A percentile compares a stretch with the other conserved stretches of the same genome.
These are phyloP conservation scores for Athelia psychrophila DNA, from an alignment of 1,284 basidiomycete species.

Conservation along the genomic window DNA sequence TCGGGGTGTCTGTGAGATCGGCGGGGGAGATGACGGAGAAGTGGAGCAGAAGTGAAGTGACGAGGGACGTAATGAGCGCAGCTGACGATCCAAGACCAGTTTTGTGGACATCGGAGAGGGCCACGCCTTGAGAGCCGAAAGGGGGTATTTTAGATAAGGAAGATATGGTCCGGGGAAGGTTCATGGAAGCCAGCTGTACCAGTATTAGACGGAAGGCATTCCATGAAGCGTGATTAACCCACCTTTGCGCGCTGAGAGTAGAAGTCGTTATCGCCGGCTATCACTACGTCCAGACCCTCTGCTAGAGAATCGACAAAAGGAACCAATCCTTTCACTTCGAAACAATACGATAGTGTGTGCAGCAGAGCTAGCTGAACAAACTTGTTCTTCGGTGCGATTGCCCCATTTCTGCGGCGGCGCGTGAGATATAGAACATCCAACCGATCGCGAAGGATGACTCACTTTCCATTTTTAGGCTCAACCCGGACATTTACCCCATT, in stretches of 20 bases:
- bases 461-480: conserved; percentile 41
- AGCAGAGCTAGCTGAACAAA: conserved; percentile 89
- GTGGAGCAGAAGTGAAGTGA: conserved; percentile 83
- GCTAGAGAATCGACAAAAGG: conserved; percentile 44
- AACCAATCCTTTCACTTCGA: conserved; percentile 47
- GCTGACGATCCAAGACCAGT: conserved; percentile 97
- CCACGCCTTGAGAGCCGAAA: conserved; percentile 72
- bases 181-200: conserved; percentile 56
- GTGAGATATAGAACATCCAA: conserved; percentile 2
- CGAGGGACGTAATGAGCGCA: conserved; percentile 93
- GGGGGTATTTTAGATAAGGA: conserved; percentile 69
- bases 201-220: neutral
- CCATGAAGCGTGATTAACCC: conserved; percentile 15
- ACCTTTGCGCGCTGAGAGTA: conserved; percentile 93
- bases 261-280: conserved; percentile 96
- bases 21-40: conserved; percentile 60
- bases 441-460: conserved; percentile 1
- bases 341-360: conserved; percentile 67
- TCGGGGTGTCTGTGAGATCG: conserved; percentile 39
- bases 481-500: conserved; percentile 41
- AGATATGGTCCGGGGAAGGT: conserved; percentile 55
- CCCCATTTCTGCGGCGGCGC: conserved; percentile 13
- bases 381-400: conserved; percentile 67
- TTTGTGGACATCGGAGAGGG: conserved; percentile 87
- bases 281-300: conserved; percentile 69